phyloP scores from a whole-genome alignment of 805 yeast genomes.

The Candida awuae region DNA sequence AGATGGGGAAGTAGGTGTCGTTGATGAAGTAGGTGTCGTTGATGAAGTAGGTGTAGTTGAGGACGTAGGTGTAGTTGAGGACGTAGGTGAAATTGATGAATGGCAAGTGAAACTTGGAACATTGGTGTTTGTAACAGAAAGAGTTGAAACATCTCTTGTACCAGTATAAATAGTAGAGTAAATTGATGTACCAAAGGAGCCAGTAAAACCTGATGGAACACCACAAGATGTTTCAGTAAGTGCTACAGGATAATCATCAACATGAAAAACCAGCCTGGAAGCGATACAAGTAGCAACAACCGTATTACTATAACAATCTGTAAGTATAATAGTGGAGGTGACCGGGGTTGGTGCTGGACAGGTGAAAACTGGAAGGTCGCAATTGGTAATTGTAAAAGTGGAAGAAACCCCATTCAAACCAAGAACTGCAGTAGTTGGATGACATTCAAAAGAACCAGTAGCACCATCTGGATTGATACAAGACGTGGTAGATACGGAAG shows the following conservation, averaged over 20 bases:
- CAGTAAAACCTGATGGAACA: not conserved
- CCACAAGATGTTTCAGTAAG: not conserved
- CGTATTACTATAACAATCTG: slow-evolving; percentile 3
- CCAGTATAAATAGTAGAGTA: not conserved
- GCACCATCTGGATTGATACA: slow-evolving; percentile 12
- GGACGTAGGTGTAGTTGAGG: not conserved
- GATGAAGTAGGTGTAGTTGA: not conserved
- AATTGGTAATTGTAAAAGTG: slow-evolving; percentile 11
- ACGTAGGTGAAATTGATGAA: not conserved
- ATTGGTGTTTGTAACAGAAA: not conserved
- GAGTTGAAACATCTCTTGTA: not conserved
- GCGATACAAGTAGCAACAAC: not conserved
- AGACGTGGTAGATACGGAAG: slow-evolving; percentile 12
- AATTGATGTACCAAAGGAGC: not conserved
- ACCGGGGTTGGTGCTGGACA: slow-evolving; percentile 3
- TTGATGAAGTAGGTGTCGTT: not conserved
- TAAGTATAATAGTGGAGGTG: not conserved
- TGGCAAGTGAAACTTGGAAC: not conserved
- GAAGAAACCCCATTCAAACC: slow-evolving; percentile 8
- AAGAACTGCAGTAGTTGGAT: slow-evolving; percentile 7
- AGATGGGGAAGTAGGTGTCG: not conserved
- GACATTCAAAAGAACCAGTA: slow-evolving; percentile 14
- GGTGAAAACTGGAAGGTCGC: slow-evolving; percentile 11
- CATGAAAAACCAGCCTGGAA: not conserved
- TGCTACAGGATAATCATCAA: not conserved